Evolutionary conservation across 768 basidiomycete genomes (phyloP), one percentile per base, ranked within the genome.

Genomic region (Panaeolus papilionaceus): DNA sequence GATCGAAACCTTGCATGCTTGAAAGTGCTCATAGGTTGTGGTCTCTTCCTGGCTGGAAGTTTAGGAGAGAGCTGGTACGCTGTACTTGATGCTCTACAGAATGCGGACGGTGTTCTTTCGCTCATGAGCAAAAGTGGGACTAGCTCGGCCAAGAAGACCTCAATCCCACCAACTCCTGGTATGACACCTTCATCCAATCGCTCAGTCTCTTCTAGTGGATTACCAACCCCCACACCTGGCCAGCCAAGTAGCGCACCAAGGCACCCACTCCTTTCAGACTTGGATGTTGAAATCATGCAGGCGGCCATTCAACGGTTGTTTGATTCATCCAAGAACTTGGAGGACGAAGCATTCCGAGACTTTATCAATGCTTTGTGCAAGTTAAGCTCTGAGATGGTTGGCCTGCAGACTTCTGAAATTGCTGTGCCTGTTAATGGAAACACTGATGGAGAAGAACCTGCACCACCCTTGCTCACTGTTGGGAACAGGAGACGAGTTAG

Each of bases 61-160:
- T 85, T 98, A 6, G 95, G 91, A n/a, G 86, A 90, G 67, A 94
- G 92, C 68, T 99, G 97, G 97, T 97, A 94, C 76, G 85, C 91
- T 54, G 86, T 98, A 9, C 82, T 99, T 64, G 96, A 98, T 74
- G 89, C 92, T 1, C 79, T 99, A 26, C 97, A 98, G 79, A 98
- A 96, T 71, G 96, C 97, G 7, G 96, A 97, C 72, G 95, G 95
- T 72, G 93, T 99, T 20, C 82, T 99, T 20, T 88, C 87, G 9
- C 81, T 85, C 72, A 91, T 89, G 77, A 88, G 83, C 2, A 79
- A 78, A 61, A 67, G 68, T 6, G 74, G 73, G 38, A 70, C 73
- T 38, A 67, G 78, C 4, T 75, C 71, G 2, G 74, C 75, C 26
- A 81, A 77, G 64, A 78, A 80, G 64, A 14, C 69, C 63, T 8